Evolutionary conservation across 768 basidiomycete genomes (phyloP).

Genomic region (Tephrocybe sp.): DNA sequence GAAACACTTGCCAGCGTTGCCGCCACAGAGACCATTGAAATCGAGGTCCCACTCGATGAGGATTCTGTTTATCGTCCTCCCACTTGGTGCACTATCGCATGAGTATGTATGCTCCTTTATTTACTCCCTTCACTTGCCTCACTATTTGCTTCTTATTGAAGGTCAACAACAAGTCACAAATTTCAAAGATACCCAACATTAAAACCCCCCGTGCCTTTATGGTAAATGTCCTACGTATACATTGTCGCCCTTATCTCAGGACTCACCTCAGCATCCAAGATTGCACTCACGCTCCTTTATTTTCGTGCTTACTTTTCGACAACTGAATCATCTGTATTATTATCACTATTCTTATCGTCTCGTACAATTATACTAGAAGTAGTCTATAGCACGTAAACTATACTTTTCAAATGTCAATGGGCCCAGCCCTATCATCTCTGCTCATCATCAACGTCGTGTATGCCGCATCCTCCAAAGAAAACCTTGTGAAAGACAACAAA

Average conservation of each 20-base stretch:
- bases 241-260: neutral
- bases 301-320: neutral
- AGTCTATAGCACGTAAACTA: no score
- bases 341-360: neutral
- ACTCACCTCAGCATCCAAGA: neutral
- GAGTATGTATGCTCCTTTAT: slow-evolving; percentile 1
- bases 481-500: no score
- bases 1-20: neutral
- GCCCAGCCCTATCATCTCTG: no score
- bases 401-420: no score
- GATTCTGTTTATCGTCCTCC: slow-evolving; percentile 17
- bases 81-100: slow-evolving; percentile 22
- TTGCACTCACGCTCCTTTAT: neutral
- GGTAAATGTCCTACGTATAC: neutral
- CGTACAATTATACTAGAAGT: neutral
- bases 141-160: neutral
- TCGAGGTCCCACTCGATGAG: slow-evolving; percentile 15
- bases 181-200: neutral
- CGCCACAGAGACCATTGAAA: slow-evolving; percentile 2
- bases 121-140: slow-evolving; percentile 19
- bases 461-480: no score
- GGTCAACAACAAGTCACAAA: neutral
- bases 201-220: neutral
- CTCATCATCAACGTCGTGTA: no score
- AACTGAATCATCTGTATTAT: neutral